phyloP scores from a whole-genome alignment of 2,329 filamentous ascomycete species.

The Berkeleyomyces rouxiae region DNA sequence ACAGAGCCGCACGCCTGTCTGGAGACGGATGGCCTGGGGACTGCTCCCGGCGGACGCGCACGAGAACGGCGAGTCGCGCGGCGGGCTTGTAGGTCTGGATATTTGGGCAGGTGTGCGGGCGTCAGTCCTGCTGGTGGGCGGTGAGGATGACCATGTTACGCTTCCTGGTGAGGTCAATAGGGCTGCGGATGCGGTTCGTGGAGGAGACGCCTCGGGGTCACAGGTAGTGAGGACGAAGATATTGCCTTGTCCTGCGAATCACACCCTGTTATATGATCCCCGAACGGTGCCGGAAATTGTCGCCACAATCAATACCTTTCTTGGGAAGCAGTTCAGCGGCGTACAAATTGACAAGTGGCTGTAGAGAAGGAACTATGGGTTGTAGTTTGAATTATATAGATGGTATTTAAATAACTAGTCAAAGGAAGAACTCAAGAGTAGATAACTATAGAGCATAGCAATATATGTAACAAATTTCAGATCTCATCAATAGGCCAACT shows the following conservation, averaged over 20 bases:
- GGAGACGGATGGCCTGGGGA: constrained; percentile 65
- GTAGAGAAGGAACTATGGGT: neutral
- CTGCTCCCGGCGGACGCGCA: constrained; percentile 40
- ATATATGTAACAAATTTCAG: constrained; percentile 16
- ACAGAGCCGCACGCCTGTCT: constrained; percentile 69
- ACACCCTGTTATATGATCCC: constrained; percentile 70
- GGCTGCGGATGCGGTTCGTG: constrained; percentile 30
- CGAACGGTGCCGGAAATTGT: constrained; percentile 59
- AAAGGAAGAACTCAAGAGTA: neutral
- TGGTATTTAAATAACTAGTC: neutral
- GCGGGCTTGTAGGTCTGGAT: constrained; percentile 52
- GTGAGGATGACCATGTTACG: constrained; percentile 60
- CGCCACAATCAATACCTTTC: constrained; percentile 68
- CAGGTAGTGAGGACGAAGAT: constrained; percentile 50
- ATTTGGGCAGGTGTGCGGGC: constrained; percentile 57
- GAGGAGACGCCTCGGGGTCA: constrained; percentile 11
- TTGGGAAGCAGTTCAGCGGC: constrained; percentile 55
- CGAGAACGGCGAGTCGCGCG: constrained; percentile 31
- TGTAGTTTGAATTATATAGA: neutral
- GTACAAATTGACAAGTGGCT: neutral
- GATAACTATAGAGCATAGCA: neutral
- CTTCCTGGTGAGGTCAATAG: constrained; percentile 53
- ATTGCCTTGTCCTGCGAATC: constrained; percentile 61
- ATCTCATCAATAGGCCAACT: neutral
- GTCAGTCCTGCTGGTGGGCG: constrained; percentile 65